phyloP scores from a whole-genome alignment of 2,329 filamentous ascomycete genomes.

The Amesomyces nigricolor region DNA sequence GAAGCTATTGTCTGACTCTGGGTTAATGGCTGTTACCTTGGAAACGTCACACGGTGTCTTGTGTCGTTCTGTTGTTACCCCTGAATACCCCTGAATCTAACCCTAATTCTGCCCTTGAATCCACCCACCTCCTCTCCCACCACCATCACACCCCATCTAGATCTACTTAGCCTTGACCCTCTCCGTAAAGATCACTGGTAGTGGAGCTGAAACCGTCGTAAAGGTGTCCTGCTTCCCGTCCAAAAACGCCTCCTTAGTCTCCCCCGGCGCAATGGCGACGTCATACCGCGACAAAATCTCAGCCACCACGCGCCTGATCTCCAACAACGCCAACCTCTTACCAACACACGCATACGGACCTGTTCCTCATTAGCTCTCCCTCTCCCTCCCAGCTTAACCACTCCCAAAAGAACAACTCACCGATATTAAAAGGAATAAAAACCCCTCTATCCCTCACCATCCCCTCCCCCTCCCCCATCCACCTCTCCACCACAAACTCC shows the following conservation, averaged over 20 bases:
- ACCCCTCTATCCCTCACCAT: slow-evolving; percentile 8
- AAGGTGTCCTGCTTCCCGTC: slow-evolving; percentile 23
- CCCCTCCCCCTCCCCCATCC: slow-evolving; percentile 13
- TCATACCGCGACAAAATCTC: slow-evolving; percentile 23
- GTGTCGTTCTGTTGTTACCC: no score
- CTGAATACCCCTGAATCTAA: no score
- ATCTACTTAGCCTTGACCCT: not conserved
- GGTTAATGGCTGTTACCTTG: no score
- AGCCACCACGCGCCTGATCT: slow-evolving; percentile 14
- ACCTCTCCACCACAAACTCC: slow-evolving; percentile 24
- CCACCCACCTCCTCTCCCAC: no score
- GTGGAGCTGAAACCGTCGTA: slow-evolving; percentile 18
- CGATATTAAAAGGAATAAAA: slow-evolving; percentile 14
- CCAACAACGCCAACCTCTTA: slow-evolving; percentile 15
- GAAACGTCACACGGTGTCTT: no score
- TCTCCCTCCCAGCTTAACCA: not conserved
- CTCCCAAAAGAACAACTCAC: not conserved
- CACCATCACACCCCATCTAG: no score
- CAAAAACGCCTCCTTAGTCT: slow-evolving; percentile 22
- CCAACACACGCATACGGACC: slow-evolving; percentile 15
- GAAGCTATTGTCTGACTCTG: no score
- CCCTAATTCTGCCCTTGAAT: not conserved
- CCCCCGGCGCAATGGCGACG: slow-evolving; percentile 15
- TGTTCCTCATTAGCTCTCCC: not conserved
- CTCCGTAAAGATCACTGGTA: slow-evolving; percentile 17